Base-by-base conservation (phyloP, 352 stramenopile genomes). In the Phytopythium delawarense region DNA sequence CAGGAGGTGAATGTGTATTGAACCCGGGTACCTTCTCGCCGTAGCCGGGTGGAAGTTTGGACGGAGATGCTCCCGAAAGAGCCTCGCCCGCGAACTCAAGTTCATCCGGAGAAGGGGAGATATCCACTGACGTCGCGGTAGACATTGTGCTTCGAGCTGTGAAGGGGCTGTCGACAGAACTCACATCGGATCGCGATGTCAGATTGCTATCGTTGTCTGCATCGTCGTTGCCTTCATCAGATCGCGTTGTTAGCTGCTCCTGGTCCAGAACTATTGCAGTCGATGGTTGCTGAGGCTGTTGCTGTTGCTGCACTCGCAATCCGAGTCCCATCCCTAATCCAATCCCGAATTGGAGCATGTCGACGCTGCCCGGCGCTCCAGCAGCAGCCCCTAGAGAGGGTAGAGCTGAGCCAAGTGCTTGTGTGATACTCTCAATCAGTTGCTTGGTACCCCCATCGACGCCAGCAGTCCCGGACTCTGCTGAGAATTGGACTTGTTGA, bases 311-410 rank as follows among this genome's bases (percentile, higher is more conserved):
- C 28, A 81, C 74, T 2, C 88, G 75, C 53, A 97, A 74, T 8
- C 88, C 88, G 28, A 98, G 78, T 1, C 93, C 92, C 79, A 98
- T 91, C 1, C 92, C 93, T 30, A 98, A 71, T 44, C 88, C 84
- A 35, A 98, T 87, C 1, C 83, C 81, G 25, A 94, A 73, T 55
- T 95, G 87, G 16, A 94, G 64, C 71, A 90, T 89, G 32, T 92
- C 77, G 11, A 81, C 79, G 16, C 66, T 50, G 32, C 63, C 67
- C 11, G 63, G 34, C 0, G 62, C 63, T n/a, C 54, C 67, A 39
- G 54, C 65, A 34, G 54, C 61, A 61, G 65, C 58, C 16, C 50
- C 63, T 16, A 77, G 61, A 7, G 61, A 62, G 25, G 71, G 69
- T 52, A 90, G 66, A 34, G 79, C 77, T 8, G 71, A 73, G 5